Base-by-base conservation (phyloP, 139 green algal species). In the Picochlorum sp. region DNA sequence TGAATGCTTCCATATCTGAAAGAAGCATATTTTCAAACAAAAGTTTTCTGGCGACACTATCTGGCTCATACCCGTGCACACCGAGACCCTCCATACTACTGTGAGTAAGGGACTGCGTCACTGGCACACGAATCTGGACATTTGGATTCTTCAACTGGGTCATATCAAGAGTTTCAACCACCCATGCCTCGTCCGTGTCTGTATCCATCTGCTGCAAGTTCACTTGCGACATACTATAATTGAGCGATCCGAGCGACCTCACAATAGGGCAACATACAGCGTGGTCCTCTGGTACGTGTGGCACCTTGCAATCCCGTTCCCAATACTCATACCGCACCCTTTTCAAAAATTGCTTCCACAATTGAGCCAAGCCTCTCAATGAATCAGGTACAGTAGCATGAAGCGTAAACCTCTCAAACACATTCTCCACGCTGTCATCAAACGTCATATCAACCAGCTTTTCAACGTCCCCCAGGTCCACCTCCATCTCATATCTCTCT, bases 1-100 rank as follows among this genome's bases (percentile, higher is more conserved):
- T 97, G 82, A 97, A 97, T 1, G 90, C 86, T 2, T 83, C 70
- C 85, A 97, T 97, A 74, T 95, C 87, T 4, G 73, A 77, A 1
- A 66, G 21, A 45, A 95, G 76, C 58, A 83, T 63, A 30, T 18
- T 52, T 3, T 45, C 55, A 65, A 38, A 91, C 90, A 78, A 83
- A 94, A 13, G 83, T 28, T 52, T 91, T 74, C 51, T 31, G 0
- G 20, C 51, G 15, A 20, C 47, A 54, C 18, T 54, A 13, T 54
- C 47, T 21, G 47, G 16, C 47, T 26, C n/a, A n/a, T n/a, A n/a
- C n/a, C n/a, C 47, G 23, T 30, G 28, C 28, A 30, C 28, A 30
- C 28, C 28, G 16, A 54, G 47, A 20, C 18, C 47, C 7, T 20
- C 47, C 47, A 54, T 54, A 54, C 47, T 41, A 41, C 34, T 41